These are phyloP conservation scores for Lasiodiplodia hormozganensis DNA, from an alignment of 2,329 filamentous ascomycete species.

Conservation along the genomic window DNA sequence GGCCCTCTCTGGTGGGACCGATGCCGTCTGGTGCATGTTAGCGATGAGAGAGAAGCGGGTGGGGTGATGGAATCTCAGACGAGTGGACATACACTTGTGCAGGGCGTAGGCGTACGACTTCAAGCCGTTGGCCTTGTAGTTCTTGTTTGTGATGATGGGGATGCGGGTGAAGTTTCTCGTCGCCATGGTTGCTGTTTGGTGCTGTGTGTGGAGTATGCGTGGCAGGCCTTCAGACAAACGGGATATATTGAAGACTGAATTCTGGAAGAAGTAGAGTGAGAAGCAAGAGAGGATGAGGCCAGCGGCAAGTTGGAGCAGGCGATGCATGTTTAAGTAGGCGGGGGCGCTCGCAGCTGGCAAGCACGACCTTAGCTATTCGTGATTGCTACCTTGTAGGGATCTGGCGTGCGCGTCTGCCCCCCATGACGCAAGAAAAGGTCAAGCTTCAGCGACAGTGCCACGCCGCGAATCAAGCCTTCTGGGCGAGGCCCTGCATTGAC, in stretches of 20 bases:
- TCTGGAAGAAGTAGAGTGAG: neutral
- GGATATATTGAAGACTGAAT: neutral
- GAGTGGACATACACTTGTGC: slow-evolving; percentile 56
- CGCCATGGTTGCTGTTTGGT: slow-evolving; percentile 16
- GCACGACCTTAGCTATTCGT: neutral
- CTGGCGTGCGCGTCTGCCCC: slow-evolving; percentile 7
- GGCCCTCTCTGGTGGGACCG: slow-evolving; percentile 67
- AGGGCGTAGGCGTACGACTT: slow-evolving; percentile 70
- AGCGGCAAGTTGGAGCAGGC: neutral
- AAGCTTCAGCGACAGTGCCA: slow-evolving; percentile 9
- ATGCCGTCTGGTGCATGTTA: slow-evolving; percentile 55
- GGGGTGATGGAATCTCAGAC: neutral
- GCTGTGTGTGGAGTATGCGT: neutral
- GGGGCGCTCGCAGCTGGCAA: neutral
- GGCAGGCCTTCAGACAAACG: neutral
- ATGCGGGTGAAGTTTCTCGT: slow-evolving; percentile 35
- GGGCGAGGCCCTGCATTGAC: slow-evolving; percentile 10
- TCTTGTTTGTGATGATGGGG: slow-evolving; percentile 36
- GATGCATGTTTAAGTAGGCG: slow-evolving; percentile 10
- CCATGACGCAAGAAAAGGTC: slow-evolving; percentile 19
- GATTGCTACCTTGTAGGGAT: neutral
- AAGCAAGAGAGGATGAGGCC: neutral
- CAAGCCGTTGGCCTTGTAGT: slow-evolving; percentile 51
- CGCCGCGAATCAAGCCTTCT: slow-evolving; percentile 11
- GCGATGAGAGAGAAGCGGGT: neutral